Conservation (phyloP, 768 basidiomycete species). For the Mycena crocata region DNA sequence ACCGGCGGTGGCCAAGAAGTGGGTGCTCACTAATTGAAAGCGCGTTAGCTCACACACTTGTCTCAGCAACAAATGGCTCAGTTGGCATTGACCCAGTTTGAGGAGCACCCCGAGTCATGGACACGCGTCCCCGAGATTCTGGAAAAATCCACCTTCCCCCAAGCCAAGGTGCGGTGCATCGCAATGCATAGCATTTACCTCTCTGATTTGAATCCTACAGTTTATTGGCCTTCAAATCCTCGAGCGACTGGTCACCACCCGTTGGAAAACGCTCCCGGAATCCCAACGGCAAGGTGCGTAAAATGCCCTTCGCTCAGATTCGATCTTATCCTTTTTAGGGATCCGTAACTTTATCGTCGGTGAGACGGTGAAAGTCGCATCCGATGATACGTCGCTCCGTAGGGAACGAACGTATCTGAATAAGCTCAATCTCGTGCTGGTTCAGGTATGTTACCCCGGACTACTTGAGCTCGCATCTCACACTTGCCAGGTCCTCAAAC, state of each 20-base stretch:
- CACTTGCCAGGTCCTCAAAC: slow-evolving; percentile 88
- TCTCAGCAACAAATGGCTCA: slow-evolving; percentile 94
- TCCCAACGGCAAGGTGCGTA: slow-evolving; percentile 87
- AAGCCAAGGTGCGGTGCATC: slow-evolving; percentile 75
- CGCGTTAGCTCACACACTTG: neutral
- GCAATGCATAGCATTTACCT: slow-evolving; percentile 14
- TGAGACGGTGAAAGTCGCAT: slow-evolving; percentile 91
- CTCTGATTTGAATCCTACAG: slow-evolving; percentile 51
- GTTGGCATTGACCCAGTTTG: slow-evolving; percentile 92
- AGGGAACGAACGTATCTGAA: slow-evolving; percentile 95
- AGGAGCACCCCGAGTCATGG: slow-evolving; percentile 98
- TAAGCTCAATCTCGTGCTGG: slow-evolving; percentile 95
- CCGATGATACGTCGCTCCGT: slow-evolving; percentile 87
- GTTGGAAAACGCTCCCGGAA: slow-evolving; percentile 96
- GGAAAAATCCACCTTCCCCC: slow-evolving; percentile 84
- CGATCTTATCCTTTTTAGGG: slow-evolving; percentile 55
- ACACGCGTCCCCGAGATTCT: slow-evolving; percentile 95
- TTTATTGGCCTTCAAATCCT: slow-evolving; percentile 97
- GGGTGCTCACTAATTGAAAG: slow-evolving; percentile 23
- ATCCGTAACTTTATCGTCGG: slow-evolving; percentile 98
- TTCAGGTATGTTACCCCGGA: slow-evolving; percentile 72
- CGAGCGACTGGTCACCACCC: slow-evolving; percentile 92
- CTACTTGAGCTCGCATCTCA: neutral
- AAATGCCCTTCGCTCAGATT: neutral
- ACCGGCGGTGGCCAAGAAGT: slow-evolving; percentile 89